These are phyloP conservation scores for Gymnopilus junonius DNA, from an alignment of 768 basidiomycete genomes.

Conservation along the genomic window DNA sequence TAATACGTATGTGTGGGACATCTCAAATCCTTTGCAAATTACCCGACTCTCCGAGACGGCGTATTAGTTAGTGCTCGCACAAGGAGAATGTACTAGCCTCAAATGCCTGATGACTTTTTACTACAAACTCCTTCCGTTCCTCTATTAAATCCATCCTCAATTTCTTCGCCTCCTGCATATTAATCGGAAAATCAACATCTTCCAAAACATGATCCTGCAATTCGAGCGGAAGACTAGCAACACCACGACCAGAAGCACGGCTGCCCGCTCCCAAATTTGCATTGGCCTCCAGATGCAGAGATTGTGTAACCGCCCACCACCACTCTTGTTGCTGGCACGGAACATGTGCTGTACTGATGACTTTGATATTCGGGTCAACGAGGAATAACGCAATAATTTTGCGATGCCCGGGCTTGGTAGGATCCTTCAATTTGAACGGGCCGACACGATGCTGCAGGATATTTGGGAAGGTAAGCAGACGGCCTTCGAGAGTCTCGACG, in stretches of 20 bases:
- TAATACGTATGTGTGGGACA: neutral
- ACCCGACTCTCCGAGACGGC: neutral
- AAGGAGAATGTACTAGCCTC: slow-evolving; percentile 21
- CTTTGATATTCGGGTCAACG: slow-evolving; percentile 37
- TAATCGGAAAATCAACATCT: slow-evolving; percentile 27
- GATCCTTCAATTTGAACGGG: slow-evolving; percentile 41
- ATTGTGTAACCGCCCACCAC: slow-evolving; percentile 27
- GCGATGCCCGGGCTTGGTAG: slow-evolving; percentile 43
- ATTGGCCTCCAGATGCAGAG: slow-evolving; percentile 4
- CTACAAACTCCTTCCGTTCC: slow-evolving; percentile 31
- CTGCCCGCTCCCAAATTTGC: neutral
- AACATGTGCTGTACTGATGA: slow-evolving; percentile 34
- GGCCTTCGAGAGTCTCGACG: slow-evolving; percentile 37
- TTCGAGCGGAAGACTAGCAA: slow-evolving; percentile 16
- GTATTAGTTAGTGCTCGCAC: slow-evolving; percentile 30
- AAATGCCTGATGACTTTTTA: slow-evolving; percentile 14
- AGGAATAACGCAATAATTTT: slow-evolving; percentile 50
- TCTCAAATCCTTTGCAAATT: neutral
- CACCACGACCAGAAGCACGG: neutral
- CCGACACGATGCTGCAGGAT: slow-evolving; percentile 43
- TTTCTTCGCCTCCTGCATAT: slow-evolving; percentile 29
- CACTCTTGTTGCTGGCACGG: slow-evolving; percentile 37
- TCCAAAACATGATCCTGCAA: slow-evolving; percentile 19
- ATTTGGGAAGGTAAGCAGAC: slow-evolving; percentile 47
- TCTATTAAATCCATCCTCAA: slow-evolving; percentile 33